phyloP scores from a whole-genome alignment of 768 basidiomycete genomes.

The Mycena rebaudengoi region DNA sequence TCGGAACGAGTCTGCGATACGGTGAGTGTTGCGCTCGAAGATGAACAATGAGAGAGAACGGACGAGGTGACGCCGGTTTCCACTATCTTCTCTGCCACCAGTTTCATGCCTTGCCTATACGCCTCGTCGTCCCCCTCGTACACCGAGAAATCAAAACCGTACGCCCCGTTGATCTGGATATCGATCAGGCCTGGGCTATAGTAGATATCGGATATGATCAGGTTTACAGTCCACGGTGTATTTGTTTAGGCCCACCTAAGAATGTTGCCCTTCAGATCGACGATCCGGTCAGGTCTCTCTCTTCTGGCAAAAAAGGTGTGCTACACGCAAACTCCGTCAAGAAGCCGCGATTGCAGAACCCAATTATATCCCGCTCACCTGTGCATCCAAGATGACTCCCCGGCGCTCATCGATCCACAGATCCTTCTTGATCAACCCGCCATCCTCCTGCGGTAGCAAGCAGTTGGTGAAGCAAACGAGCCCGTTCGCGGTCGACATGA shows the following conservation, averaged over 20 bases:
- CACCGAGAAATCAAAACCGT: constrained; percentile 88
- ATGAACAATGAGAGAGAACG: constrained; percentile 36
- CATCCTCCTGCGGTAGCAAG: constrained; percentile 81
- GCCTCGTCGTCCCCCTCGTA: constrained; percentile 74
- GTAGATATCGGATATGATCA: neutral
- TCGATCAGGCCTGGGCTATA: constrained; percentile 85
- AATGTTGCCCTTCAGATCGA: constrained; percentile 82
- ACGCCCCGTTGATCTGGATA: constrained; percentile 91
- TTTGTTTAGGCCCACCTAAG: constrained; percentile 66
- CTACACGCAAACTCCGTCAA: constrained; percentile 42
- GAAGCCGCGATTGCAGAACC: neutral
- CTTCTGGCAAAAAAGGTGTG: constrained; percentile 71
- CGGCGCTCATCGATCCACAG: constrained; percentile 82
- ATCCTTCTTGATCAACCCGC: constrained; percentile 75
- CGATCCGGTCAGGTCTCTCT: constrained; percentile 66
- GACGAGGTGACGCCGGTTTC: constrained; percentile 92
- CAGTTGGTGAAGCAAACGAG: constrained; percentile 92
- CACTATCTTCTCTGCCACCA: constrained; percentile 77
- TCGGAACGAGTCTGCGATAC: constrained; percentile 60
- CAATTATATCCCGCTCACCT: constrained; percentile 50
- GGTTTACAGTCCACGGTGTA: neutral
- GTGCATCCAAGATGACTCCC: constrained; percentile 80
- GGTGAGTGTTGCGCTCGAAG: constrained; percentile 33
- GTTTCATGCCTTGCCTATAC: constrained; percentile 73
- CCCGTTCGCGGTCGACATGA: constrained; percentile 63